Evolutionary conservation across 345 rosid genomes (phyloP), one percentile per base, ranked within the genome.

Genomic region (Turnera subulata): DNA sequence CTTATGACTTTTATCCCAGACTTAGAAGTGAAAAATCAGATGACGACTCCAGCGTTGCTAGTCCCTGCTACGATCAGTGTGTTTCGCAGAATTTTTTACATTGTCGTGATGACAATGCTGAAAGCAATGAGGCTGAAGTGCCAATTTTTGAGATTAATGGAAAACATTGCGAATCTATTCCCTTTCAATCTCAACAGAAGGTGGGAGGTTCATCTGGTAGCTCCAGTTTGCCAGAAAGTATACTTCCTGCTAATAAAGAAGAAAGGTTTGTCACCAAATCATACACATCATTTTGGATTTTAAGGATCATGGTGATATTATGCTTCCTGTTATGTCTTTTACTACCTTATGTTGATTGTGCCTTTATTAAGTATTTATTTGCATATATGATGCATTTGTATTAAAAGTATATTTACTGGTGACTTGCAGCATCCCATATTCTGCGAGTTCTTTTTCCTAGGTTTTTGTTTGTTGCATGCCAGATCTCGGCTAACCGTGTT

Each of bases 11-110:
- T 22, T 63, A 67, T 58, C 54, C 24, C 78, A 82, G 86, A 56
- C 3, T 64, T 39, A 52, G 63, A 64, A 21, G 50, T 53, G 86
- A 80, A 46, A 89, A 72, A 71, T 87, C 84, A 20, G 96, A 85
- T 71, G 96, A 89, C 68, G 96, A 93, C 55, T 78, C 75, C 49
- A 71, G 82, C 60, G 55, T 60, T 64, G 65, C 78, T 46, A 85
- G 89, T 67, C 82, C 86, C 56, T 58, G 67, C 52, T 46, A 55
- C 63, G 85, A 82, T 33, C 75, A 62, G 26, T 52, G 55, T 26
- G 66, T 48, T 24, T 56, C 62, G 21, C 50, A 56, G 50, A 71
- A 60, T 72, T 61, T 64, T 64, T 81, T 86, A 35, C 82, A 76
- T 11, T 16, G 54, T 53, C 68, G 56, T 33, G 83, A 73, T 33